phyloP scores from a whole-genome alignment of 1,284 basidiomycete genomes.

The Vanrija sp. region DNA sequence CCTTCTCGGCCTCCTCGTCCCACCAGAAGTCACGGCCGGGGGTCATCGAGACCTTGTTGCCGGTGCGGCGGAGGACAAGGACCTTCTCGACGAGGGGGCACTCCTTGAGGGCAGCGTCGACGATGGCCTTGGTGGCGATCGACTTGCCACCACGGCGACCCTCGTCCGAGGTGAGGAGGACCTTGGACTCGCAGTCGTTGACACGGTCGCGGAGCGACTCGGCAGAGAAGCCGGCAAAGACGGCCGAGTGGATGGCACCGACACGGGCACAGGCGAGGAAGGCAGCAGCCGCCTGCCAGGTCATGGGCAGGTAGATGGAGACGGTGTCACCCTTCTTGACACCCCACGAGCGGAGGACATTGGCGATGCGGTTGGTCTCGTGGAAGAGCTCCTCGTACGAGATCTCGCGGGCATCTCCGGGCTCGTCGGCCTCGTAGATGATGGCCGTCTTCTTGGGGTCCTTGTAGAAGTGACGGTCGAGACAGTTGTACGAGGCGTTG shows the following conservation, averaged over 20 bases:
- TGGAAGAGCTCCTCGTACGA: constrained; percentile 80
- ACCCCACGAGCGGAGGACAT: constrained; percentile 84
- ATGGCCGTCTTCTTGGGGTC: constrained; percentile 92
- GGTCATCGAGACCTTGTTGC: constrained; percentile 75
- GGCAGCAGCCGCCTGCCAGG: constrained; percentile 87
- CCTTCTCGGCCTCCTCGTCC: constrained; percentile 83
- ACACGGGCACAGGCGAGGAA: constrained; percentile 97
- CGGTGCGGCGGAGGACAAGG: constrained; percentile 84
- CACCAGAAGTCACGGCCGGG: constrained; percentile 91
- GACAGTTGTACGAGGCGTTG: constrained; percentile 95
- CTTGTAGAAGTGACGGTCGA: constrained; percentile 79
- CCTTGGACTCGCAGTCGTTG: constrained; percentile 80
- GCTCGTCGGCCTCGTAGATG: constrained; percentile 98
- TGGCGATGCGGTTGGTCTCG: constrained; percentile 85
- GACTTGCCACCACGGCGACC: constrained; percentile 89
- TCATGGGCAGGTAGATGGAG: constrained; percentile 64
- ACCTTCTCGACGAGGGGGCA: constrained; percentile 86
- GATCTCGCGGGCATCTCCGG: constrained; percentile 71
- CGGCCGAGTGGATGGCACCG: constrained; percentile 96
- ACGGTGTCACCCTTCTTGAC: constrained; percentile 96
- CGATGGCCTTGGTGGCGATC: constrained; percentile 90
- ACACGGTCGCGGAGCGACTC: constrained; percentile 93
- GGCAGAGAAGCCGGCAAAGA: constrained; percentile 97
- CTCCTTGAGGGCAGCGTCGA: constrained; percentile 84
- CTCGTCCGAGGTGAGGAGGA: constrained; percentile 94